Percentiles rank a stretch among this genome's conserved stretches.
Evolutionary conservation across 176 grass and related monocot genomes (phyloP).

Genomic region (Carex scoparia): DNA sequence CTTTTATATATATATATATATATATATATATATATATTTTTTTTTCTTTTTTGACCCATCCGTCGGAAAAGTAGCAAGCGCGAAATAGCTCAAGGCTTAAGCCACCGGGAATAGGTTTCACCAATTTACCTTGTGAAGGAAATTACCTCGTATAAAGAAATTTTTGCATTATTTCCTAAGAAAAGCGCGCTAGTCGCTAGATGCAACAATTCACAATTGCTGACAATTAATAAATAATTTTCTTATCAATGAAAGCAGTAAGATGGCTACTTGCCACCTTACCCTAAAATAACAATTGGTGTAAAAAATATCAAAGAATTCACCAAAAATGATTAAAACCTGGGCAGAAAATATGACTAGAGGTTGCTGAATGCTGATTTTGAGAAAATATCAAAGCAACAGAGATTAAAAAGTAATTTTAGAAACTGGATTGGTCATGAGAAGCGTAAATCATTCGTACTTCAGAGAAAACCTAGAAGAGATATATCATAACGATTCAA

Average conservation of each 20-base stretch:
- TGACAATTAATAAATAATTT: not conserved
- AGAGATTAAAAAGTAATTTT: not conserved
- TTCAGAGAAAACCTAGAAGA: not conserved
- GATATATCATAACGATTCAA: not conserved
- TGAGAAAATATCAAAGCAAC: not conserved
- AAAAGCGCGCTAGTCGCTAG: not conserved
- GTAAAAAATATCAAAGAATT: not conserved
- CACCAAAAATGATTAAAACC: not conserved
- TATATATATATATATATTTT: too few relatives aligned
- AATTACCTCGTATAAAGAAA: not conserved
- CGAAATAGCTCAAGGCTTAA: not conserved
- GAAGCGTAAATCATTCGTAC: not conserved
- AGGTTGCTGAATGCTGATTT: not conserved
- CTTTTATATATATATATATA: too few relatives aligned
- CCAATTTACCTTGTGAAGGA: not conserved
- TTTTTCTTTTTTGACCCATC: not conserved
- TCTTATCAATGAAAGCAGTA: too few relatives aligned
- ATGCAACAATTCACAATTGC: not conserved
- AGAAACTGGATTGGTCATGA: not conserved
- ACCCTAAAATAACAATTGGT: not conserved
- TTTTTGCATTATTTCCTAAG: not conserved
- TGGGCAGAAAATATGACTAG: not conserved
- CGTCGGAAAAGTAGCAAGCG: not conserved
- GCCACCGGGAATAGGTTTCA: not conserved
- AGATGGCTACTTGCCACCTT: too few relatives aligned